These are phyloP conservation scores for Thymus mandschuricus DNA, from an alignment of 257 asterid species.

Conservation along the genomic window DNA sequence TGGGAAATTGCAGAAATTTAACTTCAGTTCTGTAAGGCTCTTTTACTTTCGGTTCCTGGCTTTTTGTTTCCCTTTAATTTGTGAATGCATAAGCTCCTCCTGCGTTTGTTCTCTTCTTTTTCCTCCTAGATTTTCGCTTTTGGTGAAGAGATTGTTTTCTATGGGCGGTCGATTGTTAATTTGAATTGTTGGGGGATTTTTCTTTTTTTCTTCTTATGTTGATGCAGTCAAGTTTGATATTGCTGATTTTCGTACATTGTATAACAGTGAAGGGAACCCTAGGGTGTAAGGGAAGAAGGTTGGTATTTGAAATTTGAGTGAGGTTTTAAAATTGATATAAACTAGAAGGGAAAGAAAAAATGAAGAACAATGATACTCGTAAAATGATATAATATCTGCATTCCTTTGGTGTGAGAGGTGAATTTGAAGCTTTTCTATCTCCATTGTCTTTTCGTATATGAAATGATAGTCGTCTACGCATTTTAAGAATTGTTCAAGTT, in stretches of 20 bases:
- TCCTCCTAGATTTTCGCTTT: background rate
- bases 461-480: background rate
- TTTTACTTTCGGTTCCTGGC: background rate
- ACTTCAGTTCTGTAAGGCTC: constrained; percentile 56
- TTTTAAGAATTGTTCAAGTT: background rate
- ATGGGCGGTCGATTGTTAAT: too few species aligned
- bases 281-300: background rate
- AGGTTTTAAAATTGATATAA: too few species aligned
- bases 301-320: background rate
- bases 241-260: background rate
- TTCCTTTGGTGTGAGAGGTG: background rate
- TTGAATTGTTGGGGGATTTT: background rate
- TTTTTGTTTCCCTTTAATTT: background rate
- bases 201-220: background rate
- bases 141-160: background rate
- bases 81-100: background rate
- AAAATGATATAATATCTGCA: background rate
- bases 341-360: too few species aligned
- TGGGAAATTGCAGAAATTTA: constrained; percentile 54
- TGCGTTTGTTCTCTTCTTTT: background rate
- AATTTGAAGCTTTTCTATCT: background rate
- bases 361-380: background rate
- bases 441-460: background rate
- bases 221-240: constrained; percentile 16
- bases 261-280: background rate